Evolutionary conservation across 2,329 filamentous ascomycete species (phyloP), one percentile per base, ranked within the genome.

Genomic region (Stachybotrys chlorohalonatus): DNA sequence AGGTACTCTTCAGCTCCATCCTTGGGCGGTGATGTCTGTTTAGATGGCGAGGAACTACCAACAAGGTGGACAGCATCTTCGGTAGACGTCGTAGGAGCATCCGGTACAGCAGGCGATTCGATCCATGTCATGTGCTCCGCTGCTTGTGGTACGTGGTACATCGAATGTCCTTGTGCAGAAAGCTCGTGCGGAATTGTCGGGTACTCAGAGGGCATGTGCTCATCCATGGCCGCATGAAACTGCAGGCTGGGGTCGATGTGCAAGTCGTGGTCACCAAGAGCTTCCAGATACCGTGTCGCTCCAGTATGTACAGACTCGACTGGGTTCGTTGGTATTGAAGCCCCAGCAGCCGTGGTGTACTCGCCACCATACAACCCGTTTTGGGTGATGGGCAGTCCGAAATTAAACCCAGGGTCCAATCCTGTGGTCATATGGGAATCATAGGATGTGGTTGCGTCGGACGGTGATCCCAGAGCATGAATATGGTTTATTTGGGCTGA

Each of bases 161-260:
- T 16, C 11, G 49, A 7, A 8, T 51, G 49, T 6, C 11, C 11
- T 13, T 11, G 24, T 15, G 16, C 24, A 51, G 49, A 13, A 36
- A 51, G 49, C 7, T 31, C 49, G 11, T 31, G 49, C 7, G 49
- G 31, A 2, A 32, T 11, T 11, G n/a, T 11, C n/a, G 49, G 49
- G 36, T 42, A 42, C 8, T 9, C 36, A 42, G 36, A 42, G 36
- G 36, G 6, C 36, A 5, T 9, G 9, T 13, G 31, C 16, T 47
- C 32, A 16, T n/a, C 11, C 16, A 42, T 24, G 32, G 36, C 11
- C 7, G 16, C 11, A 24, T 55, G 53, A 32, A 53, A 57, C 7
- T 57, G 58, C 30, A 62, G 48, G 39, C 53, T 56, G 9, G 57
- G 56, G n/a, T 59, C 60, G 16, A 63, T 57, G 7, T 54, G 36